Base-by-base conservation (phyloP, 208 protist species). In the Acanthamoeba triangularis region DNA sequence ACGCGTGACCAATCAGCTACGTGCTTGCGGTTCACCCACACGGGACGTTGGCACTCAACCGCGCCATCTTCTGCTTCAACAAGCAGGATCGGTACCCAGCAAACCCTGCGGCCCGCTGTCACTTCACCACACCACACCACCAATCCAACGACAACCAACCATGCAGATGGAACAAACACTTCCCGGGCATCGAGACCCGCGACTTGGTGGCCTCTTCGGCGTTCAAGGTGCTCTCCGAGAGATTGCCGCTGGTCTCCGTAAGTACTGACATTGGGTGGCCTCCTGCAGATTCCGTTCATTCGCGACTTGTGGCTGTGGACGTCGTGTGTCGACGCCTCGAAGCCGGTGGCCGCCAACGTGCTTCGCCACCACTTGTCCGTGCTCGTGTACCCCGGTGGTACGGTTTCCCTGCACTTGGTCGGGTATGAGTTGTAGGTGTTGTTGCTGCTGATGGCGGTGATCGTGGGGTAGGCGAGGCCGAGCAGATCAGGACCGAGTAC, bases 291-390 rank as follows among this genome's bases (percentile, higher is more conserved):
- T 25, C 84, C 84, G 49, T 72, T 91, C 30, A 91, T 91, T 69
- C 47, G 84, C 18, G 84, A 91, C 25, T 10, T 91, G 56, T 91
- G 84, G 84, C 56, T 91, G 47, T 91, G 84, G 84, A 91, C 84
- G 13, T 72, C 49, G n/a, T 91, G 84, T 33, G 84, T 91, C 30
- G 84, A 91, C 33, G 84, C 84, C 8, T 72, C 56, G n/a, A 63
- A 69, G 49, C 47, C 18, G 4, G 84, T 91, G 33, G 84, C 84
- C 10, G 56, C 41, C 56, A 69, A 69, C 20, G 84, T 91, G 23
- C 59, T 91, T 28, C 84, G 84, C 35, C 61, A 69, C 30, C 56
- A 35, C 13, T 18, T 91, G 47, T 72, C 56, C 30, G 84, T 91
- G 52, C 33, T 91, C 4, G 84, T 91, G 16, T 91, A 91, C 25